Base-by-base conservation (phyloP, 371 early-diverging fungal species). In the Blakeslea trispora region DNA sequence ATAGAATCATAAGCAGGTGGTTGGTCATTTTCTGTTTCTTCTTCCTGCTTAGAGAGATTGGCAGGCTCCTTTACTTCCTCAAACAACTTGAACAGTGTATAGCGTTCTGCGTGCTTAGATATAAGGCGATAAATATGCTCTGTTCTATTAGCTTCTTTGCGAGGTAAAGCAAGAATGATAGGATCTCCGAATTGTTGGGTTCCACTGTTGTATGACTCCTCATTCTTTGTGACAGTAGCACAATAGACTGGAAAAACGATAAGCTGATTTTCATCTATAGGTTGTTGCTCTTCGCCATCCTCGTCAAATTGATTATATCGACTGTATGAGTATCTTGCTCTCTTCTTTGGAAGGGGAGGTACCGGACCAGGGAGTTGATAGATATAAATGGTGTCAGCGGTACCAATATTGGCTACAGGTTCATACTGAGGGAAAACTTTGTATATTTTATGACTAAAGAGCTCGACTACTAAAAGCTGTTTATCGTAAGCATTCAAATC, bases 351-450 rank as follows among this genome's bases (percentile, higher is more conserved):
- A 4, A 37, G 37, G 18, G 65, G 46, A n/a, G 69, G 69, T 15
- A 63, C 44, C 11, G 61, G 59, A 8, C 63, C 66, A 18, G 87
- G 86, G 1, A 87, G 66, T 53, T 92, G 87, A 53, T 89, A 86
- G 17, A 90, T 71, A 49, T 80, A 83, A 23, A 91, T 84, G n/a
- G 65, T 75, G 65, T 94, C 93, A 11, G 47, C 60, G 0, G 63
- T 65, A 10, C 69, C 66, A 41, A 94, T 79, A 11, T 74, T 81
- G 7, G 81, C 75, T 10, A 90, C 80, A 1, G 80, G 55, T 23
- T 91, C 92, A 17, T 68, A 62, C 45, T 85, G 81, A 11, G 75
- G 66, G 39, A 84, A 87, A 0, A 90, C 60, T 52, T 85, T 82
- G 74, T 85, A 89, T 14, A 93, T 68, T 41, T 85, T 83, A 53